Conservation (phyloP, 345 rosid species). For the Durio zibethinus region DNA sequence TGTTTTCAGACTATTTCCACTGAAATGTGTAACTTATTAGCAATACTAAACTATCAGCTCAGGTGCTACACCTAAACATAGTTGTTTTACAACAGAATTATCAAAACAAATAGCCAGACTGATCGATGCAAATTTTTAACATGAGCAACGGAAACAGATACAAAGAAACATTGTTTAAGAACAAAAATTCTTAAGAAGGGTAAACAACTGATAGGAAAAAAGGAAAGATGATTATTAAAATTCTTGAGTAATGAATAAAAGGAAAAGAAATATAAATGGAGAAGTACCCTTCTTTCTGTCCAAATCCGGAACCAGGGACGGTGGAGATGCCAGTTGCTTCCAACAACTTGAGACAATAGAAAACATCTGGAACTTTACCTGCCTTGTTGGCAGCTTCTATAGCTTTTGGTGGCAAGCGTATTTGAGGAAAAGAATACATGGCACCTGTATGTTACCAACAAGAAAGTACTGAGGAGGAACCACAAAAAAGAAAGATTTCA, state of each 20-base stretch:
- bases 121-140: not conserved
- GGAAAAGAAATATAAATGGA: constrained; percentile 5
- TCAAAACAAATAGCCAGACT: not conserved
- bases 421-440: constrained; percentile 98
- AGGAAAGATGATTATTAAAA: not conserved
- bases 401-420: constrained; percentile 74
- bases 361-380: constrained; percentile 88
- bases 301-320: constrained; percentile 98
- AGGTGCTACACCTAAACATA: not conserved
- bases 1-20: not conserved
- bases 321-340: constrained; percentile 99
- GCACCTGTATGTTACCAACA: constrained; percentile 53
- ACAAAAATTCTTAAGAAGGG: not conserved
- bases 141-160: not conserved
- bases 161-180: not conserved
- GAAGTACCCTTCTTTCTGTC: constrained; percentile 92
- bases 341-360: constrained; percentile 91
- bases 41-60: not conserved
- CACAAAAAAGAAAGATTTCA: not conserved
- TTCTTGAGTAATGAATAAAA: not conserved
- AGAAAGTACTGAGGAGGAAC: not conserved
- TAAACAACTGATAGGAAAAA: not conserved
- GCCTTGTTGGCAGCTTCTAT: constrained; percentile 77
- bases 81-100: not conserved
- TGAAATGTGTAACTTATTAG: not conserved